Evolutionary conservation across 2,329 filamentous ascomycete species (phyloP).

Genomic region (Plectosphaerella plurivora): DNA sequence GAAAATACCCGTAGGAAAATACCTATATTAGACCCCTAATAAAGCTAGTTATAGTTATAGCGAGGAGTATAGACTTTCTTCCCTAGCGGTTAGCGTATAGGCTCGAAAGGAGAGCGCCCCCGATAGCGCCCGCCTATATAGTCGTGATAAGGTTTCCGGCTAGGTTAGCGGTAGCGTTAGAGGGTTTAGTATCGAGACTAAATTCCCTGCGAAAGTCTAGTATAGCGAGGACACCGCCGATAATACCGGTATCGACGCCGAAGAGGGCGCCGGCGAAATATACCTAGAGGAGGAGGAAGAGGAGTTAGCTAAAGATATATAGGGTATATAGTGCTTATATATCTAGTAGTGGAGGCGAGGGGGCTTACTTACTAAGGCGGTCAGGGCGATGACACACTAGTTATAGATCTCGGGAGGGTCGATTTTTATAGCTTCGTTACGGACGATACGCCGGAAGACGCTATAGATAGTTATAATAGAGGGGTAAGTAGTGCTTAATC

Average conservation of each 20-base stretch:
- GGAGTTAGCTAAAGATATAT: not conserved
- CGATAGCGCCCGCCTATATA: slow-evolving; percentile 21
- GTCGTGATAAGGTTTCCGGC: slow-evolving; percentile 21
- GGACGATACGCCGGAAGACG: slow-evolving; percentile 32
- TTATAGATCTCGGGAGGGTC: slow-evolving; percentile 67
- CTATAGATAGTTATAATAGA: not conserved
- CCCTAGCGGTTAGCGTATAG: slow-evolving; percentile 21
- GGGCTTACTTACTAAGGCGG: slow-evolving; percentile 45
- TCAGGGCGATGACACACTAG: slow-evolving; percentile 63
- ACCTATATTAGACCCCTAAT: slow-evolving; percentile 25
- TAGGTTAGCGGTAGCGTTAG: slow-evolving; percentile 13
- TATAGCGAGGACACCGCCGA: slow-evolving; percentile 21
- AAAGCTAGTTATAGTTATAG: slow-evolving; percentile 20
- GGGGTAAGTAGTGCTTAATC: not conserved
- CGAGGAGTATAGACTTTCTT: slow-evolving; percentile 23
- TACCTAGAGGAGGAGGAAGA: not conserved
- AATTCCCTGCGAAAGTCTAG: slow-evolving; percentile 19
- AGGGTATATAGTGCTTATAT: too few species aligned
- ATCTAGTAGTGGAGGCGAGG: too few species aligned
- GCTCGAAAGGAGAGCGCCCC: slow-evolving; percentile 16
- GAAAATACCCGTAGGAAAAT: slow-evolving; percentile 20
- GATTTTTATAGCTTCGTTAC: slow-evolving; percentile 58
- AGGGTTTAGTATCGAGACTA: slow-evolving; percentile 11
- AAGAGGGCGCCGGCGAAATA: slow-evolving; percentile 16
- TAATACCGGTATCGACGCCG: slow-evolving; percentile 21